A percentile compares a stretch with the other conserved stretches of the same genome.
These are phyloP conservation scores for Hyphopichia pseudoburtonii DNA, from an alignment of 1,139 yeast species.

Conservation along the genomic window DNA sequence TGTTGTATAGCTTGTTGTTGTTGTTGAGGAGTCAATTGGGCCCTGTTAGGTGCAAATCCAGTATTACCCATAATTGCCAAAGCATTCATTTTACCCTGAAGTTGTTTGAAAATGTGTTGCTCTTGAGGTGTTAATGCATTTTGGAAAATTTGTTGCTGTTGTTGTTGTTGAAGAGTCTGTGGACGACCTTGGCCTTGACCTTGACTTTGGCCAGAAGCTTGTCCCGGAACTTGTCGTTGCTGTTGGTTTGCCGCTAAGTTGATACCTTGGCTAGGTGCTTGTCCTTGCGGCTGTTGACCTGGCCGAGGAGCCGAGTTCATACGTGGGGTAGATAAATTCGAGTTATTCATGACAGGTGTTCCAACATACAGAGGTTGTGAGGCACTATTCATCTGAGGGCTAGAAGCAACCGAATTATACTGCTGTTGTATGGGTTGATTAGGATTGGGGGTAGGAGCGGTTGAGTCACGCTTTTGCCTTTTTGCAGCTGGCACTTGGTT, in stretches of 20 bases:
- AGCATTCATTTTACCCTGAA: slow-evolving; percentile 42
- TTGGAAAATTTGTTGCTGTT: slow-evolving; percentile 49
- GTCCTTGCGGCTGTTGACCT: slow-evolving; percentile 5
- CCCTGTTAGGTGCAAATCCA: slow-evolving; percentile 46
- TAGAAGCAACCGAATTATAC: slow-evolving; percentile 7
- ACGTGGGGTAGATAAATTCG: slow-evolving; percentile 1
- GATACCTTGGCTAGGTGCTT: slow-evolving; percentile 7
- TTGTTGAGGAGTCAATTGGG: slow-evolving; percentile 44
- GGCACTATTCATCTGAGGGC: slow-evolving; percentile 10
- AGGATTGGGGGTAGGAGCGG: background rate
- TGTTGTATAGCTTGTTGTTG: slow-evolving; percentile 49
- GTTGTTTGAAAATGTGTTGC: slow-evolving; percentile 44
- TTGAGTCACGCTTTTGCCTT: slow-evolving; percentile 3
- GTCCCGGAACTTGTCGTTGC: background rate
- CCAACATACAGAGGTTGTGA: slow-evolving; percentile 12
- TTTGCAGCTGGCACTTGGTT: slow-evolving; percentile 3
- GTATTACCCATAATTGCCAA: slow-evolving; percentile 47
- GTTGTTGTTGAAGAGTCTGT: slow-evolving; percentile 36
- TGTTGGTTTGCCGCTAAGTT: slow-evolving; percentile 10
- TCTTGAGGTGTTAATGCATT: slow-evolving; percentile 43
- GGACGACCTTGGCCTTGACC: slow-evolving; percentile 6
- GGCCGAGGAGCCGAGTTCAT: slow-evolving; percentile 2
- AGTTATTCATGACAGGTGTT: slow-evolving; percentile 14
- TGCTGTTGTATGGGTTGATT: slow-evolving; percentile 6
- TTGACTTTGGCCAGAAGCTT: background rate